Evolutionary conservation across 2,329 filamentous ascomycete species (phyloP).

Genomic region (Stemphylium lycopersici): DNA sequence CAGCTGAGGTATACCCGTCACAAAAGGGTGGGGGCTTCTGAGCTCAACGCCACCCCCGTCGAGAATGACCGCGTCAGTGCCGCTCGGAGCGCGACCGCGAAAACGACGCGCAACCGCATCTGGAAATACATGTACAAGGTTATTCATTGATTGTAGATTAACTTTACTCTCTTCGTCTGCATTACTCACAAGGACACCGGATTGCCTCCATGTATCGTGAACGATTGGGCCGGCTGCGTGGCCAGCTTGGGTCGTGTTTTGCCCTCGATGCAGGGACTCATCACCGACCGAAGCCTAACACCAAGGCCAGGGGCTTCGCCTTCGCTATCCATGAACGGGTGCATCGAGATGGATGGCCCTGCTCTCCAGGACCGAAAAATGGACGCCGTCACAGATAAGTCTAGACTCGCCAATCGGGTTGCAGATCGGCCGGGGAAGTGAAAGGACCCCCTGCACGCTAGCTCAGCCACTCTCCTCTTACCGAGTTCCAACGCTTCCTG

Average conservation of each 20-base stretch:
- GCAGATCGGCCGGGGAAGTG: constrained; percentile 33
- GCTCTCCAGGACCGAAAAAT: constrained; percentile 15
- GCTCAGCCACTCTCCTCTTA: constrained; percentile 36
- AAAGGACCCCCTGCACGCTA: constrained; percentile 31
- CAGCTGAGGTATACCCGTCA: constrained; percentile 19
- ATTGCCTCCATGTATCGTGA: background rate
- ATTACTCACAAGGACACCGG: constrained; percentile 4
- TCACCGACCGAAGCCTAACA: background rate
- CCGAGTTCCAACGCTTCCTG: constrained; percentile 27
- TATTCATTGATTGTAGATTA: constrained; percentile 29
- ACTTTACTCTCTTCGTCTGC: constrained; percentile 22
- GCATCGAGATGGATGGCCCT: constrained; percentile 24
- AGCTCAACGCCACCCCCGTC: constrained; percentile 22
- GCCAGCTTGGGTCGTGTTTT: background rate
- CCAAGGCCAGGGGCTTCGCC: constrained; percentile 7
- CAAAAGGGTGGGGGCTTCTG: constrained; percentile 5
- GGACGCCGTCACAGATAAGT: constrained; percentile 29
- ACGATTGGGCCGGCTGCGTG: constrained; percentile 1
- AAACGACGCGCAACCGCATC: constrained; percentile 7
- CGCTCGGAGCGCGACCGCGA: constrained; percentile 27
- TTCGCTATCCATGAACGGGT: background rate
- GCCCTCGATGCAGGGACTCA: no score
- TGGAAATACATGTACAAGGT: constrained; percentile 19
- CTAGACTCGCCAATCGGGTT: constrained; percentile 43
- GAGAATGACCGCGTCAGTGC: constrained; percentile 18